Conservation (phyloP, 192 early-diverging fungal genomes). For the Diversispora epigaea region DNA sequence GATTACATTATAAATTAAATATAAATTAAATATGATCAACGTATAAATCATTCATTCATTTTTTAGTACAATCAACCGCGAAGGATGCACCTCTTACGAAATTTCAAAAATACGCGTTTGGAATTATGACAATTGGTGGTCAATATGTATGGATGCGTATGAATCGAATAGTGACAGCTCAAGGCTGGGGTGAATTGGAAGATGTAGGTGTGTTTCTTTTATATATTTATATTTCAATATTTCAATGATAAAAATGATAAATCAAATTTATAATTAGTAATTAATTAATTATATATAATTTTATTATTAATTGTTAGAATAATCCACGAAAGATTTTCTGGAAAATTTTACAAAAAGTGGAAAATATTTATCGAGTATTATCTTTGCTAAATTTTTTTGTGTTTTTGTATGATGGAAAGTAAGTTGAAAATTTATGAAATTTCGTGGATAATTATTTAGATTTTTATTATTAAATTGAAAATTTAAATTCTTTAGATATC, state of each 20-base stretch:
- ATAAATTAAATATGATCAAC: too few species aligned
- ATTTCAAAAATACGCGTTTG: slow-evolving; percentile 61
- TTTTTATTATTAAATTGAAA: background rate
- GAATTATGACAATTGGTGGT: slow-evolving; percentile 67
- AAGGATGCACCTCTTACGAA: slow-evolving; percentile 58
- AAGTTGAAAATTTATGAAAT: slow-evolving; percentile 30
- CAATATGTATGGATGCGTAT: slow-evolving; percentile 67
- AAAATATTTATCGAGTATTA: slow-evolving; percentile 58
- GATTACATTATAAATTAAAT: too few species aligned
- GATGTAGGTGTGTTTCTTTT: slow-evolving; percentile 36
- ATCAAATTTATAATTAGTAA: background rate
- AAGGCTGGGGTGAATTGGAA: slow-evolving; percentile 73
- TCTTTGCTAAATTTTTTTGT: slow-evolving; percentile 80
- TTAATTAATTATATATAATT: background rate
- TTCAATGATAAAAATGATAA: background rate
- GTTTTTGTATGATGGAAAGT: slow-evolving; percentile 83
- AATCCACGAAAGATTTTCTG: slow-evolving; percentile 55
- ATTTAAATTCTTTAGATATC: slow-evolving; percentile 54
- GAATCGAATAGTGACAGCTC: slow-evolving; percentile 57
- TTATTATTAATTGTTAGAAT: slow-evolving; percentile 34
- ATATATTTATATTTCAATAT: too few species aligned
- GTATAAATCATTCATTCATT: background rate
- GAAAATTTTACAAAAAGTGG: slow-evolving; percentile 58
- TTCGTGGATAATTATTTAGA: background rate
- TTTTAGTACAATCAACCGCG: slow-evolving; percentile 57